Evolutionary conservation across 192 early-diverging fungal species (phyloP), one percentile per base, ranked within the genome.

Genomic region (Coemansia javaensis): DNA sequence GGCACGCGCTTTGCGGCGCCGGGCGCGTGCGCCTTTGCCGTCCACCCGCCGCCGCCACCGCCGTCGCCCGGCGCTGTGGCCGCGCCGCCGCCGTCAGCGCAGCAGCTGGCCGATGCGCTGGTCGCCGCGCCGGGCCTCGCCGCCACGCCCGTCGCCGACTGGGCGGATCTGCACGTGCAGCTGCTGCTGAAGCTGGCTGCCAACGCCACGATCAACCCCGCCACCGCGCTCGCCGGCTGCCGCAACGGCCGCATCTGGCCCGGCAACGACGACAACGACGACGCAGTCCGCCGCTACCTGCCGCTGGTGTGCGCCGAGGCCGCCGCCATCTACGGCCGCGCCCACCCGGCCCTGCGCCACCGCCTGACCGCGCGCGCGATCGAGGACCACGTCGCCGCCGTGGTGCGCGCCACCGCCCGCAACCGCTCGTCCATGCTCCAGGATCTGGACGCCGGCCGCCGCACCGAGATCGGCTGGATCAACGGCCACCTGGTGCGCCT

Each of bases 131-230:
- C 32, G 47, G 16, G 35, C 77, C 33, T 24, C 57, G 4, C 15
- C 80, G 36, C 69, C 32, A 30, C 47, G 36, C 25, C 60, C 44
- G 47, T 75, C 47, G 53, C 38, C 21, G 33, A 39, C 65, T 79
- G 75, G 56, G 42, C 60, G 0, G 66, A 75, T 15, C 60, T 85
- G 27, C 64, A 81, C 23, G 47, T 51, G 14, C 49, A 57, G 50
- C 40, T 82, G 14, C 43, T 81, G 33, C 39, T 75, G 7, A 85
- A 87, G 64, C 66, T 83, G 11, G 80, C 80, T 12, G 78, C 84
- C 46, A 88, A 88, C 48, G 65, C 79, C 0, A 73, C 75, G 15
- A 79, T 88, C 42, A 85, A 85, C 32, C 85, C 85, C 2, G 49
- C 84, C 8, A 80, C 84, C 1, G 79, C 84, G 9, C 46, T 85